Conservation (phyloP, 257 asterid genomes). For the Solanum corneliomulleri region DNA sequence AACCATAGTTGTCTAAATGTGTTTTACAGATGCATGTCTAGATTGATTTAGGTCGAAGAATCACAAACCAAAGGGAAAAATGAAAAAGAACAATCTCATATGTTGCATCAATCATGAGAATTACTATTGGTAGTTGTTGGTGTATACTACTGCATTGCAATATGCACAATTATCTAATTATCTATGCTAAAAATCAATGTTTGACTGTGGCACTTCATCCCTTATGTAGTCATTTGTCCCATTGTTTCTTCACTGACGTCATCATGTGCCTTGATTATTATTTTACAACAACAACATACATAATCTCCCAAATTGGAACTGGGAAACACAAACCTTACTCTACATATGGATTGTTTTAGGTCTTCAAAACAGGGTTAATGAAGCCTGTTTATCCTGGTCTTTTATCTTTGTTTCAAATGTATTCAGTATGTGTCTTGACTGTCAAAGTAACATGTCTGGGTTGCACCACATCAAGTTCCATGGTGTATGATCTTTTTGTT, state of each 20-base stretch:
- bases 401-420: background rate
- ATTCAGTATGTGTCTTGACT: background rate
- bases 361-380: background rate
- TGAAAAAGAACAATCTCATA: background rate
- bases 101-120: background rate
- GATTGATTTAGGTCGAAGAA: background rate
- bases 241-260: no score
- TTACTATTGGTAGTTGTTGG: background rate
- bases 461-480: background rate
- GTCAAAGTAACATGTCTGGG: background rate
- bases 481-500: background rate
- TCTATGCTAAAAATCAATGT: background rate
- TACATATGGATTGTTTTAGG: no score
- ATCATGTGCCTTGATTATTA: no score
- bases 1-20: background rate
- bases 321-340: no score
- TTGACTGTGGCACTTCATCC: background rate
- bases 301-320: no score
- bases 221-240: background rate
- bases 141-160: background rate
- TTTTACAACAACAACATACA: no score
- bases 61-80: background rate
- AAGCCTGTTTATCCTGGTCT: background rate
- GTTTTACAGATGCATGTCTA: background rate
- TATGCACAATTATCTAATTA: background rate